These are phyloP conservation scores for Trichosanthes cucumerina DNA, from an alignment of 306 rosid genomes.

Conservation along the genomic window DNA sequence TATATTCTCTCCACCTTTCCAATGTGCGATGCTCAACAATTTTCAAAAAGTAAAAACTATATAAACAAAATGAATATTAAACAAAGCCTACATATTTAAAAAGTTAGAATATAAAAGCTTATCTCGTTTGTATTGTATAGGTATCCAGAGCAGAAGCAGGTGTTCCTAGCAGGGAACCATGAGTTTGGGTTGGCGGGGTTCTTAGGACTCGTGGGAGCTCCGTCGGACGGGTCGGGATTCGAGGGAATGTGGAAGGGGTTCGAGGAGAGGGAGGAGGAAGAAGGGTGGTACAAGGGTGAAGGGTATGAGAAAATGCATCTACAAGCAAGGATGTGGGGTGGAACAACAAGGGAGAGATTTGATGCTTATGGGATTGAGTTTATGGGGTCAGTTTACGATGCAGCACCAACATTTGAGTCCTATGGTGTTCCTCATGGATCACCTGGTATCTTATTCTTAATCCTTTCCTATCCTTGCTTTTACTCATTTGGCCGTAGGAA, in stretches of 20 bases:
- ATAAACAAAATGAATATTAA: too few species aligned
- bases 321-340: conserved; percentile 79
- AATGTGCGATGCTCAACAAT: too few species aligned
- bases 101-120: too few species aligned
- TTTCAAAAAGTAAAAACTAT: too few species aligned
- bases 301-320: conserved; percentile 63
- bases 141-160: conserved; percentile 54
- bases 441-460: conserved; percentile 27
- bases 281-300: conserved; percentile 65
- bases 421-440: conserved; percentile 85
- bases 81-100: too few species aligned
- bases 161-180: conserved; percentile 67
- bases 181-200: conserved; percentile 70
- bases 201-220: conserved; percentile 5
- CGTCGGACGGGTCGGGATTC: conserved; percentile 45
- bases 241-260: conserved; percentile 47
- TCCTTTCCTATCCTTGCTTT: too few species aligned
- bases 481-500: too few species aligned
- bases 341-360: conserved; percentile 7
- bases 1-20: too few species aligned
- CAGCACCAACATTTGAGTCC: conserved; percentile 57
- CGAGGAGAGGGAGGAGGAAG: conserved; percentile 46
- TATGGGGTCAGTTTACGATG: conserved; percentile 80
- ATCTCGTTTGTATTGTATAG: neutral
- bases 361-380: conserved; percentile 14